Evolutionary conservation across 495 filamentous ascomycete species (phyloP).

Genomic region (Usnea hakonensis): DNA sequence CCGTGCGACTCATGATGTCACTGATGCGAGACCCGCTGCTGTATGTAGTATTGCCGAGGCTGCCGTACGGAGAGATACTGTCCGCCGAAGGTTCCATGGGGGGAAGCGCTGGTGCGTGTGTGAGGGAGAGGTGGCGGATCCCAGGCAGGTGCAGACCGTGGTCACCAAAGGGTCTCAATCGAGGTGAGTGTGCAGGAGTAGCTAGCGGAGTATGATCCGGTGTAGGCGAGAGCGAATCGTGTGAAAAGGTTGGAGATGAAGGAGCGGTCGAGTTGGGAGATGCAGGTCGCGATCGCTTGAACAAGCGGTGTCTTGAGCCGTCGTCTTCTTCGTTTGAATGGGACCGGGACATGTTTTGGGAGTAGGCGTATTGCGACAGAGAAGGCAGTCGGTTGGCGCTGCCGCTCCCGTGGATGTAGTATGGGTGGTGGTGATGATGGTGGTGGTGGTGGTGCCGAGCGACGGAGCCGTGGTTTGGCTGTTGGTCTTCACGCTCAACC

Average conservation of each 20-base stretch:
- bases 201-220: conserved; percentile 95
- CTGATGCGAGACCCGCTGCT: conserved; percentile 67
- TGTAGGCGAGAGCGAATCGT: conserved; percentile 91
- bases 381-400: conserved; percentile 61
- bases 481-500: conserved; percentile 68
- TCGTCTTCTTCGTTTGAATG: conserved; percentile 84
- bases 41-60: conserved; percentile 43
- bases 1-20: conserved; percentile 84
- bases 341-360: conserved; percentile 77
- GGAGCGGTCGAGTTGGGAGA: conserved; percentile 93
- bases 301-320: conserved; percentile 61
- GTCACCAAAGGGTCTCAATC: conserved; percentile 65
- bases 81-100: conserved; percentile 79
- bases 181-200: conserved; percentile 91
- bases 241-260: conserved; percentile 95
- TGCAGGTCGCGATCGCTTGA: conserved; percentile 83
- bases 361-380: conserved; percentile 70
- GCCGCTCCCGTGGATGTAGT: conserved; percentile 45
- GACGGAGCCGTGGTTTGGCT: conserved; percentile 37
- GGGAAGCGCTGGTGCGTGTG: conserved; percentile 80
- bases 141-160: conserved; percentile 72
- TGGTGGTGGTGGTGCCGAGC: conserved; percentile 43
- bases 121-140: conserved; percentile 80
- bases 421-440: conserved; percentile 46
- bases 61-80: conserved; percentile 46